Conservation (phyloP, 2,329 filamentous ascomycete species). For the Massarina eburnea region DNA sequence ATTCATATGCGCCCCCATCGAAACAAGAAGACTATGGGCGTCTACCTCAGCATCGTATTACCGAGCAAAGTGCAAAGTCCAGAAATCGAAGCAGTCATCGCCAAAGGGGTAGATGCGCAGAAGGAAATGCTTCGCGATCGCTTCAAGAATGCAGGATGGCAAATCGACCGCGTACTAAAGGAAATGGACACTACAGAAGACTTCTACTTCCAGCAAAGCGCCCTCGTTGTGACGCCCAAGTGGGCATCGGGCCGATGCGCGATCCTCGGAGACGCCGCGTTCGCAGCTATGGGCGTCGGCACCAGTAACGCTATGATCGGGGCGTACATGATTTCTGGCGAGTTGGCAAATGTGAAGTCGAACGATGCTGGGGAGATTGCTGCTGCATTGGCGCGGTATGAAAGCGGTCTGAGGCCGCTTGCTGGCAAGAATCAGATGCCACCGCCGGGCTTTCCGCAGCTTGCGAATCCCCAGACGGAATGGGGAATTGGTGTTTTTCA, state of each 20-base stretch:
- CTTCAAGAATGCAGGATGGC: slow-evolving; percentile 44
- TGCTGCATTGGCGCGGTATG: not conserved
- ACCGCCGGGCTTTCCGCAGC: not conserved
- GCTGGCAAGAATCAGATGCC: not conserved
- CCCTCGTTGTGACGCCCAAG: slow-evolving; percentile 40
- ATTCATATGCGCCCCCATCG: slow-evolving; percentile 26
- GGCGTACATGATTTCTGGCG: slow-evolving; percentile 44
- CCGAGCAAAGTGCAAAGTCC: slow-evolving; percentile 13
- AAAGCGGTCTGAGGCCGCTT: not conserved
- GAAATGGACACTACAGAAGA: slow-evolving; percentile 45
- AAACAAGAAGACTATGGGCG: slow-evolving; percentile 20
- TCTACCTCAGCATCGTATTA: slow-evolving; percentile 22
- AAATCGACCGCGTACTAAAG: slow-evolving; percentile 38
- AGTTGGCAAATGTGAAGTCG: slow-evolving; percentile 22
- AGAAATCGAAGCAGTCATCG: slow-evolving; percentile 10
- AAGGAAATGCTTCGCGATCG: slow-evolving; percentile 24
- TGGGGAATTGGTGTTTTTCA: not conserved
- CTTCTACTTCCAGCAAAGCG: slow-evolving; percentile 50
- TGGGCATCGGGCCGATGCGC: slow-evolving; percentile 40
- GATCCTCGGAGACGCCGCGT: slow-evolving; percentile 43
- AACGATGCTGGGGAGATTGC: not conserved
- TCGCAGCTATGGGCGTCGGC: slow-evolving; percentile 18
- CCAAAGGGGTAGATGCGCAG: slow-evolving; percentile 14
- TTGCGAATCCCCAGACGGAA: not conserved
- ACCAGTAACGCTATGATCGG: slow-evolving; percentile 41